Evolutionary conservation across 768 basidiomycete genomes (phyloP).

Genomic region (Boletus edulis): DNA sequence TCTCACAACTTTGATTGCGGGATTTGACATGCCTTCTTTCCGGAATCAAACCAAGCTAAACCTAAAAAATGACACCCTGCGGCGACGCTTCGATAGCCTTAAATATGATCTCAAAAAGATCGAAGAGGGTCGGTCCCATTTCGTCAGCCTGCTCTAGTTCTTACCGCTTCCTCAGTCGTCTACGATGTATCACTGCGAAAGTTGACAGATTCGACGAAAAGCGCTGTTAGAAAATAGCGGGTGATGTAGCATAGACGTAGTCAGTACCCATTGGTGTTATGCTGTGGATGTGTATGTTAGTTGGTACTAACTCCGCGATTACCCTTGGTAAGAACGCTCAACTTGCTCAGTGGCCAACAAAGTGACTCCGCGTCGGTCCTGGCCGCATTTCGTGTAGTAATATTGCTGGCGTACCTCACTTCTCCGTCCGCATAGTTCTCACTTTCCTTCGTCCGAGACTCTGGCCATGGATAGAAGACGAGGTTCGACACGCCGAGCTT

Average conservation of each 20-base stretch:
- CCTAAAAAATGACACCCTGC: slow-evolving; percentile 74
- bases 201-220: slow-evolving; percentile 38
- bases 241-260: not conserved
- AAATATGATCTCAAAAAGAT: slow-evolving; percentile 90
- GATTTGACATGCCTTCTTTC: slow-evolving; percentile 3
- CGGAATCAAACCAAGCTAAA: slow-evolving; percentile 53
- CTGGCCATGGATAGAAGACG: slow-evolving; percentile 66
- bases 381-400: slow-evolving; percentile 6
- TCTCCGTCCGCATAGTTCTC: not conserved
- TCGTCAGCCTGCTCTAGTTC: not conserved
- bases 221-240: not conserved
- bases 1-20: not conserved
- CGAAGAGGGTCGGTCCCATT: slow-evolving; percentile 65
- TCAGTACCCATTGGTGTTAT: not conserved
- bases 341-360: slow-evolving; percentile 1
- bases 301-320: slow-evolving; percentile 20
- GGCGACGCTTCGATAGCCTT: slow-evolving; percentile 74
- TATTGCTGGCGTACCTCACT: not conserved
- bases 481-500: slow-evolving; percentile 60
- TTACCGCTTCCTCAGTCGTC: slow-evolving; percentile 50
- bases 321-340: slow-evolving; percentile 10
- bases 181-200: slow-evolving; percentile 82
- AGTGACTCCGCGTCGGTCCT: not conserved
- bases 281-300: not conserved
- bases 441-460: not conserved